Conservation (phyloP, 2,329 filamentous ascomycete species). For the Botrytis porri region DNA sequence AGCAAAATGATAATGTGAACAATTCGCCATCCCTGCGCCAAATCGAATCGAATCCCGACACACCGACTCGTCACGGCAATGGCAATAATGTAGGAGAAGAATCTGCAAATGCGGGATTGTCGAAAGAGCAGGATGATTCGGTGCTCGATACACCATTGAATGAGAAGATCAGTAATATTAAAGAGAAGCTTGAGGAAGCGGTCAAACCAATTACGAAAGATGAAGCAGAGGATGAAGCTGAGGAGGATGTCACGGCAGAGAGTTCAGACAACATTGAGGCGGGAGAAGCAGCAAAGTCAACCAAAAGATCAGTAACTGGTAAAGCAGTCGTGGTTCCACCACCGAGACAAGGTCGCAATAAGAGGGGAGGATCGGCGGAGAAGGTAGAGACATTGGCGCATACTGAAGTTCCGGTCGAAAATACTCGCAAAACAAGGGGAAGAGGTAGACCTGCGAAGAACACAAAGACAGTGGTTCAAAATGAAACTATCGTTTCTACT, state of each 20-base stretch:
- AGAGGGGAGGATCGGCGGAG: not conserved
- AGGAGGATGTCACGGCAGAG: slow-evolving; percentile 4
- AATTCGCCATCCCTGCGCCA: slow-evolving; percentile 6
- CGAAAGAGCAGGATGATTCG: not conserved
- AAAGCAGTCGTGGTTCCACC: not conserved
- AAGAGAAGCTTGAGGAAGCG: not conserved
- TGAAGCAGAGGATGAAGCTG: not conserved
- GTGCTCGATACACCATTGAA: not conserved
- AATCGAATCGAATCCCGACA: not conserved
- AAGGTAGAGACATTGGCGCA: slow-evolving; percentile 2
- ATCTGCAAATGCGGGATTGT: not conserved
- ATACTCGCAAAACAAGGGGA: not conserved
- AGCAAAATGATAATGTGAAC: not conserved
- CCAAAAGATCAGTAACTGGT: not conserved
- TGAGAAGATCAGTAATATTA: not conserved
- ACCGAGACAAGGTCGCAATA: not conserved
- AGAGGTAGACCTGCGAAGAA: not conserved
- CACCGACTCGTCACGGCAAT: slow-evolving; percentile 13
- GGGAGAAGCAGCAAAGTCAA: not conserved
- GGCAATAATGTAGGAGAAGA: not conserved
- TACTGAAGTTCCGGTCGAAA: not conserved
- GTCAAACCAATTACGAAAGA: not conserved
- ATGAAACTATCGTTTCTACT: not conserved
- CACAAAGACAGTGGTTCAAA: not conserved
- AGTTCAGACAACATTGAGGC: not conserved